A percentile compares a stretch with the other conserved stretches of the same genome.
Conservation (phyloP, 2,329 filamentous ascomycete genomes). For the Phialophora verrucosa region DNA sequence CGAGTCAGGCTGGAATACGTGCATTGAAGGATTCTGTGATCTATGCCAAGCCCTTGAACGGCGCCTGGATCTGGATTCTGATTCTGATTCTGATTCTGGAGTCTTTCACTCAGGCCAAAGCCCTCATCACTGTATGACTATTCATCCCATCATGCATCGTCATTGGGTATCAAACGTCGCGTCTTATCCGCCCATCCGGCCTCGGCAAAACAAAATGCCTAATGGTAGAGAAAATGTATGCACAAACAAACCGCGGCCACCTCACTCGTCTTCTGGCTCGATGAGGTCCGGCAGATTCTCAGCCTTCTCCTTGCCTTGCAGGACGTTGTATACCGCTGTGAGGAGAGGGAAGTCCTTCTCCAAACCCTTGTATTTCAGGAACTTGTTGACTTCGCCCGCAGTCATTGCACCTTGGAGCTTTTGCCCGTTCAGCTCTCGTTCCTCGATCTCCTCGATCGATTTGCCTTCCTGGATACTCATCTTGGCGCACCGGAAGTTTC, state of each 20-base stretch:
- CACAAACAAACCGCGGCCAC: conserved; percentile 10
- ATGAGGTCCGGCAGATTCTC: conserved; percentile 80
- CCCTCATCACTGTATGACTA: conserved; percentile 17
- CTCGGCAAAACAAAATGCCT: conserved; percentile 20
- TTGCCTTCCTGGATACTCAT: conserved; percentile 80
- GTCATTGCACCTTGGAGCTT: conserved; percentile 95
- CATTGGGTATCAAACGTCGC: conserved; percentile 32
- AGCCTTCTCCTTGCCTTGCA: conserved; percentile 76
- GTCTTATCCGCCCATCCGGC: conserved; percentile 15
- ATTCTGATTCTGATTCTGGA: neutral
- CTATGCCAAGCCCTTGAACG: neutral
- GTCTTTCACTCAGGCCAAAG: neutral
- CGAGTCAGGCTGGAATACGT: neutral
- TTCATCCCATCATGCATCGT: conserved; percentile 14
- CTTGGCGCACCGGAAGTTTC: conserved; percentile 94
- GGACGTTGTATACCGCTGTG: conserved; percentile 82
- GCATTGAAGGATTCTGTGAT: neutral
- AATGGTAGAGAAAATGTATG: conserved; percentile 4
- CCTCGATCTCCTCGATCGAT: conserved; percentile 84
- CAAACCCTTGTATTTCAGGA: conserved; percentile 76
- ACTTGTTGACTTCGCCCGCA: conserved; percentile 86
- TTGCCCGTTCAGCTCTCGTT: conserved; percentile 89
- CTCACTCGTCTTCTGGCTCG: conserved; percentile 47
- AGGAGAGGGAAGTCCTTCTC: conserved; percentile 90
- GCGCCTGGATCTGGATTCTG: neutral